Base-by-base conservation (phyloP, 768 basidiomycete species). In the Hemileccinum impolitum region DNA sequence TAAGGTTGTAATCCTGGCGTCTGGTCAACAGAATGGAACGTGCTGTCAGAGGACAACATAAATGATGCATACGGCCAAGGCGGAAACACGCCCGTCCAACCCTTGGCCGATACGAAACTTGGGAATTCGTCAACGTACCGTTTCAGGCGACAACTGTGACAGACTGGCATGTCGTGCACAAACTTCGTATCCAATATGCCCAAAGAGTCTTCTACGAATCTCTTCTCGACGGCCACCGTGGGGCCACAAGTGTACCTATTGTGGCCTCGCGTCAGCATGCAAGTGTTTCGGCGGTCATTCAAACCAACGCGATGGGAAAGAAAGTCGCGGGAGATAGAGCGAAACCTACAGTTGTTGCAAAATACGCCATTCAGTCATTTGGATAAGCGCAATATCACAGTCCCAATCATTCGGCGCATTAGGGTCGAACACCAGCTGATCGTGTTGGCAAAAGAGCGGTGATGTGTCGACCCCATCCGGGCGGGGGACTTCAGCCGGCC, bases 361-460 rank as follows among this genome's bases (percentile, higher is more conserved):
- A 26, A 70, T 65, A 42, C 80, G 73, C 88, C 88, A 93, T 49
- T 91, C 84, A 37, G 69, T 70, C 51, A 71, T 72, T 58, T 75
- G 75, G 51, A 90, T 77, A 37, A 89, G 66, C 12, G 76, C 71
- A 38, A 83, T 70, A 6, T 71, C 75, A 1, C 72, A 70, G 52
- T 85, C 81, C 46, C 84, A 61, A 58, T 90, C 88, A 25, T 72
- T 71, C 3, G 72, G 58, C 41, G 70, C 70, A 57, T 82, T 86
- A 1, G 87, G 83, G 65, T 93, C 88, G 42, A 91, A 70, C 13
- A 72, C 64, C 8, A 92, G 75, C 52, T 73, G 64, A 6, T 71
- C 71, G 64, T 93, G 91, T 49, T 78, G 69, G 66, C 91, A 93
- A 42, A 90, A 56, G 59, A 87, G 83, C 9, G 62, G 58, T 12